Evolutionary conservation across 441 rosid species (phyloP).

Genomic region (Melastoma candidum): DNA sequence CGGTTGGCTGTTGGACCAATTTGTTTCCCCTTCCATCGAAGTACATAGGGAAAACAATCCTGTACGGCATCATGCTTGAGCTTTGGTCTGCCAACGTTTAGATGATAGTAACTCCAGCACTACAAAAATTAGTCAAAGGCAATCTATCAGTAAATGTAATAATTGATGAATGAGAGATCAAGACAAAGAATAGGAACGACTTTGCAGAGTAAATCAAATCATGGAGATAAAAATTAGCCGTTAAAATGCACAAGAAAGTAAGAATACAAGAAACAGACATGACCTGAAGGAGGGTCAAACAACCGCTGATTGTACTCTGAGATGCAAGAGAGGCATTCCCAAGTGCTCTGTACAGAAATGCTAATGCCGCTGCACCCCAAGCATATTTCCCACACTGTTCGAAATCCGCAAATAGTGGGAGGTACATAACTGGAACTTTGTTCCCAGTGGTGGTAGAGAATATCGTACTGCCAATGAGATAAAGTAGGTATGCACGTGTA

Average conservation of each 20-base stretch:
- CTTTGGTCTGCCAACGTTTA: slow-evolving; percentile 83
- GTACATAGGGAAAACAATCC: slow-evolving; percentile 81
- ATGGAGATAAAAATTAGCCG: background rate
- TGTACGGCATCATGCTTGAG: slow-evolving; percentile 59
- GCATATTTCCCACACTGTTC: slow-evolving; percentile 79
- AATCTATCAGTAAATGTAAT: too few relatives aligned
- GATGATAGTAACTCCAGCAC: slow-evolving; percentile 99
- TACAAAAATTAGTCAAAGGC: slow-evolving; percentile 12
- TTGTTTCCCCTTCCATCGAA: slow-evolving; percentile 93
- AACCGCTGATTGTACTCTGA: slow-evolving; percentile 94
- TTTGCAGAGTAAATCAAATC: background rate
- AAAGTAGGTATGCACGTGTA: slow-evolving; percentile 88
- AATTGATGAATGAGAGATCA: background rate
- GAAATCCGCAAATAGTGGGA: slow-evolving; percentile 77
- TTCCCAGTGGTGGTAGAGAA: slow-evolving; percentile 98
- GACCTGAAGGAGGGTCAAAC: slow-evolving; percentile 84
- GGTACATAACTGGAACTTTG: slow-evolving; percentile 98
- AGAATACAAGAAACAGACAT: slow-evolving; percentile 4
- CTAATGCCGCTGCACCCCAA: slow-evolving; percentile 95
- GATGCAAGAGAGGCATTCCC: slow-evolving; percentile 96
- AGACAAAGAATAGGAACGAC: background rate
- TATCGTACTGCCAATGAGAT: slow-evolving; percentile 91
- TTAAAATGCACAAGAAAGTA: slow-evolving; percentile 3
- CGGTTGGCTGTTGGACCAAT: slow-evolving; percentile 93
- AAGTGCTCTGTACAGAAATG: slow-evolving; percentile 90